These are phyloP conservation scores for Teratosphaeria gauchensis DNA, from an alignment of 2,329 filamentous ascomycete species.

Conservation along the genomic window DNA sequence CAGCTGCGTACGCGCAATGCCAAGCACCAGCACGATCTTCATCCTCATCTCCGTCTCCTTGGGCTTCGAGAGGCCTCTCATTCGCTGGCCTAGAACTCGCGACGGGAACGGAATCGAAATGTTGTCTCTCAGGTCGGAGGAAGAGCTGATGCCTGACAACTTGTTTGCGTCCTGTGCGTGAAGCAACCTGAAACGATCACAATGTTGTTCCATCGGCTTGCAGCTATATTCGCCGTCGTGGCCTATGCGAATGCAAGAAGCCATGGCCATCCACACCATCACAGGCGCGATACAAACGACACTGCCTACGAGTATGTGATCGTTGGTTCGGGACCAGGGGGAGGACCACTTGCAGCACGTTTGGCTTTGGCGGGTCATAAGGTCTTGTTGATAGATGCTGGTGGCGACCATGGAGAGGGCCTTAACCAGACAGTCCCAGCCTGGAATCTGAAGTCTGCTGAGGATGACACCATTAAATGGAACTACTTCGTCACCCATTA, in stretches of 20 bases:
- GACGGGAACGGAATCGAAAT: no score
- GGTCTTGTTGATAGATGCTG: slow-evolving; percentile 51
- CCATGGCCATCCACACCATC: neutral
- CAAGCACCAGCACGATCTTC: neutral
- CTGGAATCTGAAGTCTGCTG: slow-evolving; percentile 44
- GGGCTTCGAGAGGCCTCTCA: neutral
- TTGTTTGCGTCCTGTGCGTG: neutral
- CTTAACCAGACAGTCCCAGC: slow-evolving; percentile 47
- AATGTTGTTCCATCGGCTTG: neutral
- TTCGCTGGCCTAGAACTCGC: neutral
- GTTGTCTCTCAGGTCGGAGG: neutral
- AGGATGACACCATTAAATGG: slow-evolving; percentile 51
- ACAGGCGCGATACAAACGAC: slow-evolving; percentile 28
- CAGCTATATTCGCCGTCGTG: neutral
- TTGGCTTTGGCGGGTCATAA: slow-evolving; percentile 50
- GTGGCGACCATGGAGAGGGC: slow-evolving; percentile 46
- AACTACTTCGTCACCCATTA: slow-evolving; percentile 56
- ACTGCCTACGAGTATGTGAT: slow-evolving; percentile 52
- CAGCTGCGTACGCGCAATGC: neutral
- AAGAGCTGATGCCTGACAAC: neutral
- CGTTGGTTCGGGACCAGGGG: slow-evolving; percentile 51
- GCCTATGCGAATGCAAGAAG: neutral
- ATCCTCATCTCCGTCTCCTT: no score
- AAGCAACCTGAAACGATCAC: neutral
- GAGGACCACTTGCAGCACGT: slow-evolving; percentile 48